Evolutionary conservation across 306 rosid species (phyloP), one percentile per base, ranked within the genome.

Genomic region (Citrullus mucosospermus): DNA sequence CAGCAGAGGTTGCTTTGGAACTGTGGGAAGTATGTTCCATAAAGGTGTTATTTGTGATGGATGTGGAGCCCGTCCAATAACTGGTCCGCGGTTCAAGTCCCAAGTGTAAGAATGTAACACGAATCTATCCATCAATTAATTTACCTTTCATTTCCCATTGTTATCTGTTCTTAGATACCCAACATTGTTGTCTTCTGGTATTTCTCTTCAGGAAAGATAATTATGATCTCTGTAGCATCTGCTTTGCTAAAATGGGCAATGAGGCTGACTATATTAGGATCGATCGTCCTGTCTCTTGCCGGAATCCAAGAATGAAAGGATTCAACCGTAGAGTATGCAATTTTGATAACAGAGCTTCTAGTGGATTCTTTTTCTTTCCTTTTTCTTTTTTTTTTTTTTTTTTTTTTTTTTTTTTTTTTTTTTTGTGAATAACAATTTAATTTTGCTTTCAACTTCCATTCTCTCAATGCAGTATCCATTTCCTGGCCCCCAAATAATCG

Each of bases 41-140:
- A 91, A 76, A 80, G 98, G 97, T 36, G 87, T 96, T 46, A 86
- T 83, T 6, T 96, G 99, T 85, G 98, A 93, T 87, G 94, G 93
- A 25, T 96, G 99, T 85, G 99, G 98, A 28, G 90, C 84, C 70
- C 88, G 78, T 89, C 97, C 99, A 39, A 96, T 96, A 67, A 85
- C 88, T 48, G 99, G 99, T 63, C 93, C 98, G 59, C 97, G 99
- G 46, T 96, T 84, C 89, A 91, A 88, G 87, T 96, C 99, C 44
- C 72, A 79, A 88, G 86, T 93, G 99, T 96, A 83, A 83, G 97
- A 53, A 82, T 76, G 51, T 58, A 53, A 53, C 32, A 7, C 43
- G 9, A 72, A 72, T 22, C 44, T 8, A 30, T 50, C 53, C 6
- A 30, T 72, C 44, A 25, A 30, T 32, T 48, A 48, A 28, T 44